Evolutionary conservation across 2,329 filamentous ascomycete genomes (phyloP), one percentile per base, ranked within the genome.

Genomic region (Teratosphaeria epicoccoides): DNA sequence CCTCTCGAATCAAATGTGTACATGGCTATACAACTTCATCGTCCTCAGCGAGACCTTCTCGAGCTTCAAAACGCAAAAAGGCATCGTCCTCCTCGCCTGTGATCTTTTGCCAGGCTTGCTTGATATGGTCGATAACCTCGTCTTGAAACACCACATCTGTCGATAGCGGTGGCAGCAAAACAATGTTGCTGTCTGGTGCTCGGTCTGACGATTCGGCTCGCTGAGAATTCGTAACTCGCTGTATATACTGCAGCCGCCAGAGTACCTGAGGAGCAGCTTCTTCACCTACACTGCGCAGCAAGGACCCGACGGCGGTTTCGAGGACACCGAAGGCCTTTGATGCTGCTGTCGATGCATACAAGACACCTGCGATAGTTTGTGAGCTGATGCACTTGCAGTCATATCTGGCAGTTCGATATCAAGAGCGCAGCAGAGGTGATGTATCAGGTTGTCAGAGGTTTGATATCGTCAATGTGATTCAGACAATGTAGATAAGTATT

Each of bases 401-500:
- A 29, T 12, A 6, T n/a, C 5, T 40, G 5, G 33, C n/a, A 6
- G 9, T 17, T 14, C n/a, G 10, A 40, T 17, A 9, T 40, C n/a
- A 7, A 47, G 37, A 40, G 24, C 43, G 10, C 12, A 49, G 25
- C 4, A 20, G 10, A 17, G 14, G 26, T 47, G 33, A 46, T 33
- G 73, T 63, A 81, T 94, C 88, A 95, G 88, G 74, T 84, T 88
- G 83, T 91, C 84, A 91, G 85, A 89, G 82, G 80, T 79, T 76
- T 76, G 77, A 69, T 77, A 79, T 93, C 89, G 83, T 94, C 90
- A 95, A 85, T 79, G 78, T 70, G 74, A 73, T 85, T 95, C 91
- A 90, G 91, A 87, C 89, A 97, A 97, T 96, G 91, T 97, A 96
- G 91, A 96, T 97, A 97, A 97, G 90, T 90, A 88, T 93, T 94